Evolutionary conservation across 306 rosid species (phyloP).

Genomic region (Parietaria judaica): DNA sequence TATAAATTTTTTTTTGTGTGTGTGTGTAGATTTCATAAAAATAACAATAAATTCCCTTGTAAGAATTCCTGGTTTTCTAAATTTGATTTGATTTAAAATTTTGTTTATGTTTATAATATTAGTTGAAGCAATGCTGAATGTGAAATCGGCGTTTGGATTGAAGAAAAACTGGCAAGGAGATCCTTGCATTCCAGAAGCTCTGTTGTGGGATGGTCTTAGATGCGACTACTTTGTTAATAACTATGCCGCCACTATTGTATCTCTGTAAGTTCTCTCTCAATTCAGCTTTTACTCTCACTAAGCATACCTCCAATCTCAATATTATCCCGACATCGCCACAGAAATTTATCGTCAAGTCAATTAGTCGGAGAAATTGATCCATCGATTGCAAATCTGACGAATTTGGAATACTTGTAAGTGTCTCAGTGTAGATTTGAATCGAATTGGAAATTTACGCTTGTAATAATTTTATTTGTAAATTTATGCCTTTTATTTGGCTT

Average conservation of each 20-base stretch:
- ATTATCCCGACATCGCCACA: not conserved
- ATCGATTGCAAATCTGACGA: not conserved
- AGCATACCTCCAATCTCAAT: not conserved
- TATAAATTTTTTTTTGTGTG: too few relatives aligned
- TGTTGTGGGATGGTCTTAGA: constrained; percentile 38
- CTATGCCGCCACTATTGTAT: constrained; percentile 21
- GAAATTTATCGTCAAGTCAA: constrained; percentile 1
- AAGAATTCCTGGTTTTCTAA: too few relatives aligned
- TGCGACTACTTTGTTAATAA: constrained; percentile 21
- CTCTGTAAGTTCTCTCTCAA: constrained; percentile 27
- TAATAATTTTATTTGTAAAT: too few relatives aligned
- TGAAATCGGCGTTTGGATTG: constrained; percentile 23
- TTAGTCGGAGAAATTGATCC: constrained; percentile 2
- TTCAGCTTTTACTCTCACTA: not conserved
- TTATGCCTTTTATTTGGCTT: too few relatives aligned
- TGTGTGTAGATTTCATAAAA: too few relatives aligned
- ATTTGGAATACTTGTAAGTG: not conserved
- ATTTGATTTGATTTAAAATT: not conserved
- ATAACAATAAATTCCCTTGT: too few relatives aligned
- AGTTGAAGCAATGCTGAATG: constrained; percentile 31
- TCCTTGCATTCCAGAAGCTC: constrained; percentile 30
- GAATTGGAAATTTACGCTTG: not conserved
- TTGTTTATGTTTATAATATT: not conserved
- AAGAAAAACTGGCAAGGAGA: constrained; percentile 44
- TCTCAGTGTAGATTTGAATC: not conserved